These are phyloP conservation scores for Pisolithus thermaeus DNA, from an alignment of 1,284 basidiomycete species.

Conservation along the genomic window DNA sequence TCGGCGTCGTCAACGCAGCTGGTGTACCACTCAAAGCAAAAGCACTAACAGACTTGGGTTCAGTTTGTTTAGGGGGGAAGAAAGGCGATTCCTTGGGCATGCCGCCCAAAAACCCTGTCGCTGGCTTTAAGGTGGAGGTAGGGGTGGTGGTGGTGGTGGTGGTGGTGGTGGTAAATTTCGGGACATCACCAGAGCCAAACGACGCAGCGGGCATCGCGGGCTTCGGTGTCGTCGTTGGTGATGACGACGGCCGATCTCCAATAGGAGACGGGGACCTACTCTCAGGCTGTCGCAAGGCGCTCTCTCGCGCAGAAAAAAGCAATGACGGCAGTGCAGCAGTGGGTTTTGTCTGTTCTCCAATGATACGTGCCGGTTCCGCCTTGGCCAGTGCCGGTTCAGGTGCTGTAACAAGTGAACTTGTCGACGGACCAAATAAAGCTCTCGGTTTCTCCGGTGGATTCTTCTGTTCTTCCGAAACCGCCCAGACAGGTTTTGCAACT, in stretches of 20 bases:
- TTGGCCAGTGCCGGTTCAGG: slow-evolving; percentile 6
- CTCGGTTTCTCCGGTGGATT: neutral
- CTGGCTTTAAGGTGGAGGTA: slow-evolving; percentile 32
- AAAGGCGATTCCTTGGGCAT: slow-evolving; percentile 9
- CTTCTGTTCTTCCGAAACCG: slow-evolving; percentile 6
- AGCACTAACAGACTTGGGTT: neutral
- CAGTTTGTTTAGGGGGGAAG: neutral
- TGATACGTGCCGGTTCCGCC: neutral
- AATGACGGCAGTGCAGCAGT: neutral
- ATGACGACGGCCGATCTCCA: slow-evolving; percentile 1
- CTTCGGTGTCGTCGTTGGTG: slow-evolving; percentile 14
- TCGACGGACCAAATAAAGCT: neutral
- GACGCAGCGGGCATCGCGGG: slow-evolving; percentile 25
- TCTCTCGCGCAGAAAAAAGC: slow-evolving; percentile 2
- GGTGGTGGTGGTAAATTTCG: slow-evolving; percentile 13
- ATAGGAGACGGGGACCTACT: slow-evolving; percentile 27
- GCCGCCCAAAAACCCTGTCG: slow-evolving; percentile 33
- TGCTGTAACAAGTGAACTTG: slow-evolving; percentile 4
- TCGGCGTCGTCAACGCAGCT: slow-evolving; percentile 29
- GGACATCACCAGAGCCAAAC: slow-evolving; percentile 22
- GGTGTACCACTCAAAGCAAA: slow-evolving; percentile 14
- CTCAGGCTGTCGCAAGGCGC: slow-evolving; percentile 11
- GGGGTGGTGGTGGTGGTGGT: slow-evolving; percentile 31
- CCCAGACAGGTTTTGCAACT: slow-evolving; percentile 20
- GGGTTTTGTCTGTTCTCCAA: neutral